Base-by-base conservation (phyloP, 768 basidiomycete genomes). In the Peribolospora baueri region DNA sequence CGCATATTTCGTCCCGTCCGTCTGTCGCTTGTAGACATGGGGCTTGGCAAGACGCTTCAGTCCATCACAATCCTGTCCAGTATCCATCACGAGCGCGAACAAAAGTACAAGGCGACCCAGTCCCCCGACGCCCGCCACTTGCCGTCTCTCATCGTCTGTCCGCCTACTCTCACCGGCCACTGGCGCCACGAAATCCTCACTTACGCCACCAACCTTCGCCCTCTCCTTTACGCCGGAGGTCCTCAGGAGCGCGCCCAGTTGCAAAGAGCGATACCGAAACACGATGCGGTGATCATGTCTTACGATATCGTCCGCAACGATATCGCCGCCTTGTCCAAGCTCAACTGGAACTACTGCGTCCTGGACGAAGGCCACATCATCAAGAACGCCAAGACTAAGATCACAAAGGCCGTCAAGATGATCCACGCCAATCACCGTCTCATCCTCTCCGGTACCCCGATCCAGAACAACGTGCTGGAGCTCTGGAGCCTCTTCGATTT, bases 401-500 rank as follows among this genome's bases (percentile, higher is more conserved):
- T 98, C 45, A 88, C 91, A 0, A 87, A 88, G 66, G 88, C 93
- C 1, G 84, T 97, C 62, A 98, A 98, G 68, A 76, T 73, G 56
- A 75, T 97, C 48, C 77, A 76, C 54, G 85, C 91, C 0, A 81
- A 88, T 56, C 93, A 98, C 68, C 80, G 93, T 36, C 73, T 98
- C 25, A 84, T 98, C 63, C 72, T 98, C 3, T 93, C 88, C 0
- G 93, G 93, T 43, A 98, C 93, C 5, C 93, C 93, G 0, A 97
- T 98, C 56, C 93, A 98, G 69, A 98, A 98, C 66, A 97, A 98
- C 65, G 88, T 98, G 2, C 72, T 98, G 51, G 93, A 98, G 65
- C 71, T 98, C 2, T 98, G 93, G 93, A 93, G 86, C 68, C 70
- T 98, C 48, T 98, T 98, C 67, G 93, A 98, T 68, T 98, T 97